These are phyloP conservation scores for Penicillium coffeae DNA, from an alignment of 495 filamentous ascomycete species.

Conservation along the genomic window DNA sequence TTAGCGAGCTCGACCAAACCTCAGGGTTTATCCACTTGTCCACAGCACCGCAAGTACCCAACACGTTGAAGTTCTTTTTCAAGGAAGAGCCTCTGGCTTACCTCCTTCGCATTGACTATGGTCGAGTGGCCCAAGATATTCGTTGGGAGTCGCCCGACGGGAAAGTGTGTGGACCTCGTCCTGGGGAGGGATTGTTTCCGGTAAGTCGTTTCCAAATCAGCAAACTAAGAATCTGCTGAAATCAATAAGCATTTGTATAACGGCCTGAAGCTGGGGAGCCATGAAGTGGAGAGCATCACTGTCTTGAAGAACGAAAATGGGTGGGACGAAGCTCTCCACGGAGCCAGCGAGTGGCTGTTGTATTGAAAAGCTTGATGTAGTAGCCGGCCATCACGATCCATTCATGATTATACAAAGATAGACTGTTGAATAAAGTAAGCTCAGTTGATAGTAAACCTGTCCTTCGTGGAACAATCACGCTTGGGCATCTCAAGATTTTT, in stretches of 20 bases:
- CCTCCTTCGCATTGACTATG: conserved; percentile 72
- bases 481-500: too few species aligned
- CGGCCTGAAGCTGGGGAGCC: conserved; percentile 38
- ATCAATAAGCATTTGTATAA: conserved; percentile 41
- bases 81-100: conserved; percentile 69
- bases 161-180: conserved; percentile 37
- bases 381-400: background rate
- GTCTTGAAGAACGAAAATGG: conserved; percentile 45
- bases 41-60: conserved; percentile 36
- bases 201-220: conserved; percentile 20
- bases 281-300: conserved; percentile 42
- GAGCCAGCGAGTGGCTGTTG: conserved; percentile 39
- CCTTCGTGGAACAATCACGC: too few species aligned
- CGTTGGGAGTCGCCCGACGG: conserved; percentile 43
- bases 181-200: conserved; percentile 43
- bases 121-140: conserved; percentile 42
- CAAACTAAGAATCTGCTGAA: conserved; percentile 5
- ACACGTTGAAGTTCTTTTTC: conserved; percentile 61
- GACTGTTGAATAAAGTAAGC: too few species aligned
- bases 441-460: too few species aligned
- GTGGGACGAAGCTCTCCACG: conserved; percentile 40
- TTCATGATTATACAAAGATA: too few species aligned
- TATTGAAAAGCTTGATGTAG: conserved; percentile 19
- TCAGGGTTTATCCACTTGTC: conserved; percentile 45
- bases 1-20: conserved; percentile 39